Base-by-base conservation (phyloP, 768 basidiomycete genomes). In the Aureoboletus auriporus region DNA sequence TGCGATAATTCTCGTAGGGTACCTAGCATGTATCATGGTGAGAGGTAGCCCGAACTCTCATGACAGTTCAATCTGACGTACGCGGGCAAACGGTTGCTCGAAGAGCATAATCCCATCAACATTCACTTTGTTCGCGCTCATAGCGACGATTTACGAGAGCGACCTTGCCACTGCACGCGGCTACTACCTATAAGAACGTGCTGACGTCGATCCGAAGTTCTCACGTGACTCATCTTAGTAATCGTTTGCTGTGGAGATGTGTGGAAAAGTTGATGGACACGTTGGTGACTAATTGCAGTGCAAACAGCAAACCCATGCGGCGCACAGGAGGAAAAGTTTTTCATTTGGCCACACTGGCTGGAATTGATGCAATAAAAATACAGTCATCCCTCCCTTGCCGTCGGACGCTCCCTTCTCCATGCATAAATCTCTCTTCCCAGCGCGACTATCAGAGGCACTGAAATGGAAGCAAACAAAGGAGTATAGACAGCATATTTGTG, bases 401-500 rank as follows among this genome's bases (percentile, higher is more conserved):
- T 30, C 41, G 35, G 57, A 39, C 47, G 50, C 28, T 57, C 64
- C 30, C 44, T 54, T 49, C 71, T 72, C 86, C 87, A 91, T 0
- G 77, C 78, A 35, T 73, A 60, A n/a, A 88, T 44, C 65, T 95
- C 93, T 62, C 82, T 78, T 20, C 90, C 53, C 10, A 86, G 73
- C 1, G 89, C 82, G 3, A 89, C 83, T 9, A 93, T 50, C 45
- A 97, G 66, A 6, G 94, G 93, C 27, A 94, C 85, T 3, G 89
- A 75, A 7, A 93, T 79, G 41, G 92, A 93, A 2, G 91, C 95
- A 64, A 99, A 97, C 30, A 99, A 69, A 0, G 96, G 95, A 0
- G 91, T 86, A 65, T 98, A 98, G 8, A 99, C 92, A 2, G 94
- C 94, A 65, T 93, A 94, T 63, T 89, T 97, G 72, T 98, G 96